A percentile compares a stretch with the other conserved stretches of the same genome.
These are phyloP conservation scores for Sicyos edulis DNA, from an alignment of 306 rosid genomes.

Conservation along the genomic window DNA sequence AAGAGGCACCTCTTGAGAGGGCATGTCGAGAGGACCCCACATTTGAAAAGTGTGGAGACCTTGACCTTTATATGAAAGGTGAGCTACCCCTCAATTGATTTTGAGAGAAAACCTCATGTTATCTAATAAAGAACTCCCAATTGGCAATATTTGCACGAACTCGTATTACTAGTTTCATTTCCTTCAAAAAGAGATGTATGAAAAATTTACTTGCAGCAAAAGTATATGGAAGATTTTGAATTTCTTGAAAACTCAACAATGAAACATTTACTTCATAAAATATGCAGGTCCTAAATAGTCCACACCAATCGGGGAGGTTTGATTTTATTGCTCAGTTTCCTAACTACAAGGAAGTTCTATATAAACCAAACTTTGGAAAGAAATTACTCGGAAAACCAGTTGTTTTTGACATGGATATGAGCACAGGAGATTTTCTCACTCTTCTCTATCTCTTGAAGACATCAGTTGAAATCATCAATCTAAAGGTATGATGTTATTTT, in stretches of 20 bases:
- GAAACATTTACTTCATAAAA: neutral
- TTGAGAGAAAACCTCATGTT: too few species aligned
- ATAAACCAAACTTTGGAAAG: conserved; percentile 50
- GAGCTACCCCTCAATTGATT: too few species aligned
- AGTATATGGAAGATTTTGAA: neutral
- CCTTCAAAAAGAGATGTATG: neutral
- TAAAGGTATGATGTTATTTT: conserved; percentile 47
- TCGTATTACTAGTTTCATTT: neutral
- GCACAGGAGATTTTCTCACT: conserved; percentile 82
- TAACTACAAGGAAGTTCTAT: conserved; percentile 50
- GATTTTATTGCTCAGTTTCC: conserved; percentile 78
- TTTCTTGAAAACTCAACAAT: neutral
- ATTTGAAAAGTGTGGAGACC: too few species aligned
- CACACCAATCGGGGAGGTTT: conserved; percentile 54
- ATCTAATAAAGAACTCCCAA: too few species aligned
- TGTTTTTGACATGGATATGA: conserved; percentile 96
- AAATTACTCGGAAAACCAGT: conserved; percentile 58
- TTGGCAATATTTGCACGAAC: neutral
- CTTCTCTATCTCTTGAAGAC: conserved; percentile 74
- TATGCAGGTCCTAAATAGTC: conserved; percentile 38
- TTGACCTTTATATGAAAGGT: too few species aligned
- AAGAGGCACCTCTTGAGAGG: too few species aligned
- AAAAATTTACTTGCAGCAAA: neutral
- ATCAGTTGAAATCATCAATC: conserved; percentile 63
- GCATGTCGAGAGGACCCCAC: too few species aligned